Evolutionary conservation across 352 stramenopile species (phyloP), one percentile per base, ranked within the genome.

Genomic region (Thalassiosira hispida): DNA sequence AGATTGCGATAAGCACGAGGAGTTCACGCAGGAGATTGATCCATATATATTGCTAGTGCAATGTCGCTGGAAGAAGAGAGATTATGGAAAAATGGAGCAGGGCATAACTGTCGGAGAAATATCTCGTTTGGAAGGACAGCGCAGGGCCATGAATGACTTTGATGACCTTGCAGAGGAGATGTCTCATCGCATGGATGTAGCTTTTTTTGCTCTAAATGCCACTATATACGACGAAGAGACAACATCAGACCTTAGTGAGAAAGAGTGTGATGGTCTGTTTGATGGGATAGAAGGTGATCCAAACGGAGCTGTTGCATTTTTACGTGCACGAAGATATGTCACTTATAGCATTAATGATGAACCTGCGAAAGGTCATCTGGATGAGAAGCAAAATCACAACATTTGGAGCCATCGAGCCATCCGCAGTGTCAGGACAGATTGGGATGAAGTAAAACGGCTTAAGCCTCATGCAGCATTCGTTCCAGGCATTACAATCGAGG

Each of bases 21-120:
- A 53, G 14, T 79, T 67, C 6, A 76, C 33, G 25, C 66, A 79
- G 38, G 73, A 86, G 38, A 73, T 86, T 51, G 78, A 86, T 29
- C 78, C 78, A 35, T 86, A 74, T 38, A 61, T 79, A 49, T 31
- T 83, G 16, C 52, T 86, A 31, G 73, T 86, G 18, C 78, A 86
- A 68, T 86, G 78, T 62, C 52, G 78, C 16, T 69, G 42, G 18
- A 61, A 18, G 18, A 61, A 18, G 20, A 75, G 18, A 11, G 44
- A 74, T 51, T 56, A 49, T 44, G 4, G 56, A 22, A 16, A 53
- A 35, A 8, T 52, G 23, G 22, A 29, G 33, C 8, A 59, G 22
- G 9, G 16, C 5, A 79, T 38, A 69, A 8, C 51, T 25, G 6
- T 40, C 18, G 12, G 31, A 25, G 20, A 67, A 27, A 22, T 16